Percentiles rank a stretch among this genome's conserved stretches.
These are phyloP conservation scores for Thyridium curvatum DNA, from an alignment of 2,329 filamentous ascomycete genomes.

Conservation along the genomic window DNA sequence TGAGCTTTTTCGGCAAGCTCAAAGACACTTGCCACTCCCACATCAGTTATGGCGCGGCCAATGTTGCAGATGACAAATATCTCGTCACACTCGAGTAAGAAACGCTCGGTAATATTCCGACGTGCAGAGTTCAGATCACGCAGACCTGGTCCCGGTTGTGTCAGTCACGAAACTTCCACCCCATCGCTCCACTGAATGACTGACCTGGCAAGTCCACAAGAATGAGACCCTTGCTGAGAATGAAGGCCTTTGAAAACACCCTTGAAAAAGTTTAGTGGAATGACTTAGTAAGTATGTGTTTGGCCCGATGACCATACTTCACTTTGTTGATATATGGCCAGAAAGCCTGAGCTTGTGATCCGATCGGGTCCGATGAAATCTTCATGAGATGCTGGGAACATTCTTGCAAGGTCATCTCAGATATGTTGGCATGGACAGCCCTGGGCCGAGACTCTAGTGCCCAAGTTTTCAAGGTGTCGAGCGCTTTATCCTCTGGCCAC, in stretches of 20 bases:
- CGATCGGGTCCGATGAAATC: conserved; percentile 28
- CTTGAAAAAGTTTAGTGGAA: conserved; percentile 18
- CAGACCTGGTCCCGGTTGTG: conserved; percentile 24
- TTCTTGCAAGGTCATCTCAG: conserved; percentile 7
- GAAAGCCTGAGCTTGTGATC: conserved; percentile 10
- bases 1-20: conserved; percentile 28
- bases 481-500: no score
- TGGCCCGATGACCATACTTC: conserved; percentile 27
- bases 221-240: conserved; percentile 39
- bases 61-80: conserved; percentile 38
- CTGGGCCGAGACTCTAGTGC: not conserved
- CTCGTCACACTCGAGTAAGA: conserved; percentile 36
- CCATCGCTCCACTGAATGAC: no score
- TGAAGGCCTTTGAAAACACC: conserved; percentile 35
- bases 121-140: conserved; percentile 39
- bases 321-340: conserved; percentile 42
- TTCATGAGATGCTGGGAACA: conserved; percentile 26
- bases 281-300: no score
- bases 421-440: not conserved
- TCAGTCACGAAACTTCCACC: not conserved
- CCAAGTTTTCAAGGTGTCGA: conserved; percentile 3
- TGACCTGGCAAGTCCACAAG: conserved; percentile 42
- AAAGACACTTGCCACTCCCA: conserved; percentile 31
- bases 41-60: conserved; percentile 32
- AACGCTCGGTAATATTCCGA: conserved; percentile 34